Base-by-base conservation (phyloP, 1,139 yeast genomes). In the Entelexis paramagnoliae region DNA sequence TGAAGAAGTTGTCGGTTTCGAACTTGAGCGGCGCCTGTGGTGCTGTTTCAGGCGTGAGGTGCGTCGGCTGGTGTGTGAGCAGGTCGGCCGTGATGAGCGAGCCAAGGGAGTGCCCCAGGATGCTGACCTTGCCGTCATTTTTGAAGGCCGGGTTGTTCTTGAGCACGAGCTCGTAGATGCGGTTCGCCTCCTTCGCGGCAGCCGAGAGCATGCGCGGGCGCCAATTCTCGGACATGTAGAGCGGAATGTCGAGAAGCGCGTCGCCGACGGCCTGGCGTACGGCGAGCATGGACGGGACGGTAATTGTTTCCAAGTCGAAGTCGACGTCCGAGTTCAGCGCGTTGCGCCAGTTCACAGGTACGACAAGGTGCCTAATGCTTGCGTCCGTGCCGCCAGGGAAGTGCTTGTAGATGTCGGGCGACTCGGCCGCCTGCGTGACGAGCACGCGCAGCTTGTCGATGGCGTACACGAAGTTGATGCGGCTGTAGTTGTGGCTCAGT, bases 21-120 rank as follows among this genome's bases (percentile, higher is more conserved):
- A 91, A 91, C 41, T 75, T 72, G 34, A 89, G 58, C 26, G 57
- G 58, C 10, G 55, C 54, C 2, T 49, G 42, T 2, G 41, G 45
- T 14, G 28, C n/a, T 14, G 44, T 49, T 5, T 35, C 17, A 5
- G 13, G 43, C 8, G 45, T 30, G 9, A 54, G 39, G 1, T 28
- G 19, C 14, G 53, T 38, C n/a, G 80, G 78, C 63, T 83, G 93
- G 30, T 71, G 64, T 1, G 84, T 72, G 38, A 88, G 66, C 36
- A 91, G 72, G 65, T 91, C 98, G 59, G 86, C 79, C 1, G 83
- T 76, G 51, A 91, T 86, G 0, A 91, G 82, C 17, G 95, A 83
- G 0, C 98, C 98, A 28, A 91, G 68, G 0, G 96, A 88, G 66
- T 91, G 98, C 1, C 96, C 97, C 61, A 91, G 71, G 2, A 91